A percentile compares a stretch with the other conserved stretches of the same genome.
Conservation (phyloP, 2,329 filamentous ascomycete species). For the Fusarium domesticum region DNA sequence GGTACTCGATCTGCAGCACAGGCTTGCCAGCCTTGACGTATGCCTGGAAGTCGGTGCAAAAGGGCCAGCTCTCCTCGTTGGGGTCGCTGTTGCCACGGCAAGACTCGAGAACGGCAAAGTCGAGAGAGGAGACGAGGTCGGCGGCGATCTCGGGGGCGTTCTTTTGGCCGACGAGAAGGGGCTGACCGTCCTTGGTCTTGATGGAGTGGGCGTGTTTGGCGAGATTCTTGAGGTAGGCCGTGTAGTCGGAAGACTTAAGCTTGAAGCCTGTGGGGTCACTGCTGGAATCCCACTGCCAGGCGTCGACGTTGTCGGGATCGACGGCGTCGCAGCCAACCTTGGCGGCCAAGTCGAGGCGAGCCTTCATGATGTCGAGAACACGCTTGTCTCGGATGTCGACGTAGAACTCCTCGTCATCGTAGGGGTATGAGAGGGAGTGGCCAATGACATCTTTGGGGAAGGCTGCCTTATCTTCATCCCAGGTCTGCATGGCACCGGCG, state of each 20-base stretch:
- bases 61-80: conserved; percentile 19
- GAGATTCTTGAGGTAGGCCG: conserved; percentile 30
- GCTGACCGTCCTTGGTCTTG: conserved; percentile 23
- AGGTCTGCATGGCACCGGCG: conserved; percentile 31
- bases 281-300: conserved; percentile 25
- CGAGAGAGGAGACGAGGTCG: conserved; percentile 26
- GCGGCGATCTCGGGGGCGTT: conserved; percentile 31
- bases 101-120: conserved; percentile 38
- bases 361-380: conserved; percentile 33
- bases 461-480: conserved; percentile 26
- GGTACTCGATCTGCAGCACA: conserved; percentile 37
- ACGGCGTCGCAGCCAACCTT: conserved; percentile 33
- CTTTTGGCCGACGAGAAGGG: conserved; percentile 35
- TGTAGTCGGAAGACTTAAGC: conserved; percentile 30
- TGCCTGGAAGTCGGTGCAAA: conserved; percentile 31
- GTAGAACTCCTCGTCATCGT: conserved; percentile 30
- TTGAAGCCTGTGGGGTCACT: conserved; percentile 31
- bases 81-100: conserved; percentile 29
- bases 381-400: conserved; percentile 27
- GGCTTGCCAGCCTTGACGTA: conserved; percentile 32
- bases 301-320: conserved; percentile 37
- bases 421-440: conserved; percentile 25
- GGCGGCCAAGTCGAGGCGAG: conserved; percentile 29
- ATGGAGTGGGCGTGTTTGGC: conserved; percentile 30
- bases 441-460: conserved; percentile 28